These are phyloP conservation scores for Fusarium nanum DNA, from an alignment of 2,329 filamentous ascomycete species.

Conservation along the genomic window DNA sequence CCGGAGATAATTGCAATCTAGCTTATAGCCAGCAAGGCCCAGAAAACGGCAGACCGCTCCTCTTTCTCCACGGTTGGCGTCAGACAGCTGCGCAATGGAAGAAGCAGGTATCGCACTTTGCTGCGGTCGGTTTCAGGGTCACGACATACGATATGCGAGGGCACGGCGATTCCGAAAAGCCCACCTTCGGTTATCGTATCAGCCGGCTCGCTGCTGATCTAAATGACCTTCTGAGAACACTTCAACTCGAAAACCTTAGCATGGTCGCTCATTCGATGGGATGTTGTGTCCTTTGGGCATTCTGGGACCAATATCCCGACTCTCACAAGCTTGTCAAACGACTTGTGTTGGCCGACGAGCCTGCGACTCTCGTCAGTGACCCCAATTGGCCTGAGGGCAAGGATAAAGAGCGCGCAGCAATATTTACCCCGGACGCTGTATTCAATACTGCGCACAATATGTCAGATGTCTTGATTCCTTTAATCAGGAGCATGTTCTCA, in stretches of 20 bases:
- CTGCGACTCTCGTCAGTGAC: not conserved
- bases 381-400: conserved; percentile 3
- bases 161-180: conserved; percentile 1
- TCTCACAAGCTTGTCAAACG: not conserved
- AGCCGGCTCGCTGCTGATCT: not conserved
- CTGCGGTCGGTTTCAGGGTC: not conserved
- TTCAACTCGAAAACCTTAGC: not conserved
- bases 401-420: not conserved
- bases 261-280: conserved; percentile 5
- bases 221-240: not conserved
- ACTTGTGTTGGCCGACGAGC: conserved; percentile 2
- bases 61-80: not conserved
- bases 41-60: not conserved
- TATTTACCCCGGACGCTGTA: not conserved
- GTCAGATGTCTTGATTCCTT: not conserved
- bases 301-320: not conserved
- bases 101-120: not conserved
- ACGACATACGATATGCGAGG: conserved; percentile 3
- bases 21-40: not conserved
- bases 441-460: not conserved
- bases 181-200: not conserved
- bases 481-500: not conserved
- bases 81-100: not conserved
- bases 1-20: not conserved
- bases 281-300: conserved; percentile 1